Base-by-base conservation (phyloP, 352 stramenopile genomes). In the Phytophthora capsici region DNA sequence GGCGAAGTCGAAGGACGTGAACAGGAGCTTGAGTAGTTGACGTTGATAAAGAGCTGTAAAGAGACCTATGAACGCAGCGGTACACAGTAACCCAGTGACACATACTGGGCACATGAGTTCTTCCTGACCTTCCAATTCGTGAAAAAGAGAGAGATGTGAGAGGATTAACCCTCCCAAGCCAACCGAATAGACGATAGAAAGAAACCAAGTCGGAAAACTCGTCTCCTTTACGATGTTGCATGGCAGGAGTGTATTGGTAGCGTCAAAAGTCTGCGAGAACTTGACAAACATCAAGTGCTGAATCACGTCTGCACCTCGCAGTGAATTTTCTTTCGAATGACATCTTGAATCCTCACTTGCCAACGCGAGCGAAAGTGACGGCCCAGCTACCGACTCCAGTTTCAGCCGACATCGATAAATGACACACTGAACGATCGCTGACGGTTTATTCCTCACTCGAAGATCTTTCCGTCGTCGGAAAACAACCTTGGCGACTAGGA, bases 401-500 rank as follows among this genome's bases (percentile, higher is more conserved):
- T 61, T 58, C 17, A 70, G 48, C 52, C 25, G 59, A 20, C 55
- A 66, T 19, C 56, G 63, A 45, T 70, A 70, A 34, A 70, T 78
- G 3, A 45, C 52, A 54, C 66, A 78, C 32, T 75, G 56, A 6
- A 78, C 53, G 12, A 56, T 28, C 7, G 14, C n/a, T 16, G 55
- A 56, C 43, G 57, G 40, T 3, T 17, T 51, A 23, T 57, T 64
- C 6, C 20, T 36, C 17, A 40, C 32, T 12, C 37, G 36, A 20
- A 76, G 44, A 8, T 26, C 23, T 14, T 50, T 63, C 5, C 62
- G 60, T 22, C 69, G 68, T 30, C 60, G 28, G 19, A 76, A 76
- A 1, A 66, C 51, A 46, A 78, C 69, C 22, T 74, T 78, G 13
- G 57, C 34, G 13, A 78, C 23, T 1, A 72, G 30, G 14, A 78